A percentile compares a stretch with the other conserved stretches of the same genome.
Conservation (phyloP, 768 basidiomycete species). For the Grammothele lineata region DNA sequence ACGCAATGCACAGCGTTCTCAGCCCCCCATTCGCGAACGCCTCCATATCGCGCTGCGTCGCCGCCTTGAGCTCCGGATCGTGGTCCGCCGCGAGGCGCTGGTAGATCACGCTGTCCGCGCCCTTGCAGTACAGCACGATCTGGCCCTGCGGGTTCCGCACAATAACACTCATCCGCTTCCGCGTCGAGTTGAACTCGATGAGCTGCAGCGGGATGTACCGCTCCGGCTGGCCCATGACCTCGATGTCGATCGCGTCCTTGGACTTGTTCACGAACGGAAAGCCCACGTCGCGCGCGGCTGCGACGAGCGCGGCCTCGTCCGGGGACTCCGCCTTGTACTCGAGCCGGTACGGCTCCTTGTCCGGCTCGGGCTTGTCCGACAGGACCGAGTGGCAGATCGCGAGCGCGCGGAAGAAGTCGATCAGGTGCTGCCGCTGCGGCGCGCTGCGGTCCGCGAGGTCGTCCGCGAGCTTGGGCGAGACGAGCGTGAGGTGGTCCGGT, state of each 20-base stretch:
- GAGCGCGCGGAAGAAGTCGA: conserved; percentile 92
- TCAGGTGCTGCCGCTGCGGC: conserved; percentile 60
- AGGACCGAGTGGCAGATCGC: conserved; percentile 92
- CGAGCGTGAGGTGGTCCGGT: conserved; percentile 76
- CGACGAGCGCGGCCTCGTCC: conserved; percentile 92
- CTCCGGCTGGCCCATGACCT: conserved; percentile 87
- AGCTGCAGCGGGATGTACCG: conserved; percentile 73
- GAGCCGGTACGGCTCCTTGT: conserved; percentile 54
- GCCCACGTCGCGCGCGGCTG: conserved; percentile 86
- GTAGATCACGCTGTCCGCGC: conserved; percentile 96
- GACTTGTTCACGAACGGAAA: conserved; percentile 83
- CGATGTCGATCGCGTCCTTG: conserved; percentile 77
- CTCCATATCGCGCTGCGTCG: conserved; percentile 87
- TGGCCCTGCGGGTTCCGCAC: conserved; percentile 81
- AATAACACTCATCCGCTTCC: conserved; percentile 95
- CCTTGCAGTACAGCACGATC: conserved; percentile 88
- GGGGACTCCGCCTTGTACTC: conserved; percentile 97
- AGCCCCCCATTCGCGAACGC: conserved; percentile 89
- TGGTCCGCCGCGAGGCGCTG: conserved; percentile 75
- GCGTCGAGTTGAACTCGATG: conserved; percentile 90
- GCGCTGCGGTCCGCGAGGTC: conserved; percentile 62
- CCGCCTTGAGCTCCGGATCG: conserved; percentile 66
- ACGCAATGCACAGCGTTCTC: conserved; percentile 88
- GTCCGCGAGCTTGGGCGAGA: conserved; percentile 80
- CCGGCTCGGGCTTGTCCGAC: conserved; percentile 66